Conservation (phyloP, 78 protist genomes). For the Bigelowiella natans region DNA sequence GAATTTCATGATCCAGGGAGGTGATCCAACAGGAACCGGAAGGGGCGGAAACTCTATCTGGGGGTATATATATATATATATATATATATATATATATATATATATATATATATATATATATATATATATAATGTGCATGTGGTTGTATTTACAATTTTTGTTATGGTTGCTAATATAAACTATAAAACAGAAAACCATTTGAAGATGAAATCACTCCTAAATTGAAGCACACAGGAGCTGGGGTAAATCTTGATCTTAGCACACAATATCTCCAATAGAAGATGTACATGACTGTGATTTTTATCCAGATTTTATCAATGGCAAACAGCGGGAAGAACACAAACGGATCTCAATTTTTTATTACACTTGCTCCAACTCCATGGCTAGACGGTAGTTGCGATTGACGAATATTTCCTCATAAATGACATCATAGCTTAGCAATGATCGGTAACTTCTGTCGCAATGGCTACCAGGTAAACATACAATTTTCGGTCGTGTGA, state of each 20-base stretch:
- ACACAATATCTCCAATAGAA: not conserved
- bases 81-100: not conserved
- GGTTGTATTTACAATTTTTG: no score
- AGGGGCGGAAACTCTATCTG: constrained; percentile 72
- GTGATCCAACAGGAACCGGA: constrained; percentile 87
- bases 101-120: not conserved
- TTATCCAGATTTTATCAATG: constrained; percentile 53
- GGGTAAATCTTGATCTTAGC: constrained; percentile 19
- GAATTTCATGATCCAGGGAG: constrained; percentile 51
- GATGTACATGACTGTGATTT: not conserved
- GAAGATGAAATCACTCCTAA: constrained; percentile 58
- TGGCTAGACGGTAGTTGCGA: not conserved
- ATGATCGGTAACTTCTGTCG: no score
- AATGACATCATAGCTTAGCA: no score
- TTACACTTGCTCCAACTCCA: constrained; percentile 10
- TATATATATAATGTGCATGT: no score
- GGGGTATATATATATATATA: constrained; percentile 45
- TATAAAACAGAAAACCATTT: constrained; percentile 23
- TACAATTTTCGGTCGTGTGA: constrained; percentile 13
- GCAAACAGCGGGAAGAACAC: constrained; percentile 56
- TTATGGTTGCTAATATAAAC: not conserved
- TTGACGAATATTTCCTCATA: no score
- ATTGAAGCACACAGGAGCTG: constrained; percentile 74
- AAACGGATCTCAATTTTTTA: constrained; percentile 30
- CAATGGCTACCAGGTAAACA: constrained; percentile 4